phyloP scores from a whole-genome alignment of 2,329 filamentous ascomycete genomes.

The Drechslerella coelobrocha region DNA sequence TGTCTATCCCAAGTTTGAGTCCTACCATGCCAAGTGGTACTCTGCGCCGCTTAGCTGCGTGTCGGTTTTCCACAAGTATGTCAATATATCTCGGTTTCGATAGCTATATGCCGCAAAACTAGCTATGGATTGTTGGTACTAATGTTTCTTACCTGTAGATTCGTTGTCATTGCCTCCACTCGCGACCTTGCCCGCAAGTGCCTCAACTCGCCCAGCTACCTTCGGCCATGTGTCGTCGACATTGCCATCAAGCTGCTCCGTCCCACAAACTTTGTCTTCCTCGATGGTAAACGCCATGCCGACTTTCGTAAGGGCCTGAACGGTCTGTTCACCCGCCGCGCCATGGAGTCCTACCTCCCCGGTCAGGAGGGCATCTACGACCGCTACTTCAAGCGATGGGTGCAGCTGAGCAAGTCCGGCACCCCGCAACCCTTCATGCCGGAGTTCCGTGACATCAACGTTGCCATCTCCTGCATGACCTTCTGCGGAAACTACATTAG shows the following conservation, averaged over 20 bases:
- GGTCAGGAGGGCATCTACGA: slow-evolving; percentile 92
- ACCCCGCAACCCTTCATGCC: slow-evolving; percentile 87
- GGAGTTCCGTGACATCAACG: slow-evolving; percentile 92
- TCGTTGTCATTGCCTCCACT: slow-evolving; percentile 93
- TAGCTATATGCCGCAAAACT: slow-evolving; percentile 2
- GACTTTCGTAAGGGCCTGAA: slow-evolving; percentile 98
- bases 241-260: slow-evolving; percentile 91
- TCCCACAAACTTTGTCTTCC: slow-evolving; percentile 92
- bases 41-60: slow-evolving; percentile 94
- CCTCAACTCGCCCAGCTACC: slow-evolving; percentile 89
- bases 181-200: slow-evolving; percentile 96
- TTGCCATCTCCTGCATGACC: slow-evolving; percentile 91
- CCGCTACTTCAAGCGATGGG: slow-evolving; percentile 79
- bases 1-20: slow-evolving; percentile 85
- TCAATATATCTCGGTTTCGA: neutral
- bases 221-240: slow-evolving; percentile 97
- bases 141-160: too few species aligned
- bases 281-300: slow-evolving; percentile 92
- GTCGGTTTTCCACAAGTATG: slow-evolving; percentile 97
- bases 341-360: slow-evolving; percentile 85
- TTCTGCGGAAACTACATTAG: slow-evolving; percentile 96
- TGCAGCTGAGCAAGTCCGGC: slow-evolving; percentile 75
- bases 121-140: slow-evolving; percentile 24
- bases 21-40: slow-evolving; percentile 91
- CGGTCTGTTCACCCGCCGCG: slow-evolving; percentile 88